Conservation (phyloP, 805 yeast genomes). For the Starmerella geochares region DNA sequence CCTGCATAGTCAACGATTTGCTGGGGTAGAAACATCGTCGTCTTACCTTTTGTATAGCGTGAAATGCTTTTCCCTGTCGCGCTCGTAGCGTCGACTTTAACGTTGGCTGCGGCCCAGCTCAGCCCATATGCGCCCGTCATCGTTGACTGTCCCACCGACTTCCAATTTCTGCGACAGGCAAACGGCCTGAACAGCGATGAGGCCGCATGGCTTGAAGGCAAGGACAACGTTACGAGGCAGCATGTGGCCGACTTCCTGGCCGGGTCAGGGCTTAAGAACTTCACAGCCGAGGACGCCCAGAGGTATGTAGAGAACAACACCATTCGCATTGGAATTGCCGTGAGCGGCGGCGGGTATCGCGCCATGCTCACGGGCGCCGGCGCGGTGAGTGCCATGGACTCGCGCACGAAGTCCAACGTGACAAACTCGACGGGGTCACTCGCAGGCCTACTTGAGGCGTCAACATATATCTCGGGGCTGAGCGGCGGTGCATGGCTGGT, state of each 20-base stretch:
- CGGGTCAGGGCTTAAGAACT: neutral
- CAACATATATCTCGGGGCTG: slow-evolving; percentile 64
- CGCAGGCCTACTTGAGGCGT: slow-evolving; percentile 63
- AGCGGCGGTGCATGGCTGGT: slow-evolving; percentile 83
- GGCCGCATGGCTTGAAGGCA: slow-evolving; percentile 1
- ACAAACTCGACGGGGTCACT: slow-evolving; percentile 39
- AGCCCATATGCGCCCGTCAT: slow-evolving; percentile 1
- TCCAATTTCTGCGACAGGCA: neutral
- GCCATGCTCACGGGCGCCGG: slow-evolving; percentile 87
- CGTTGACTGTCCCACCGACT: neutral
- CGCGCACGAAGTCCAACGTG: slow-evolving; percentile 46
- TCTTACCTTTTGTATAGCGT: too few relatives aligned
- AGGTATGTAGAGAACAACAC: neutral
- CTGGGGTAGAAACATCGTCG: too few relatives aligned
- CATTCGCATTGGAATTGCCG: slow-evolving; percentile 42
- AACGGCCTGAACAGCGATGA: neutral
- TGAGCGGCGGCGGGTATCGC: slow-evolving; percentile 83
- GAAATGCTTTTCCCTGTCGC: neutral
- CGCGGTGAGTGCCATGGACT: slow-evolving; percentile 65
- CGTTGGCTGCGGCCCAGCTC: slow-evolving; percentile 7
- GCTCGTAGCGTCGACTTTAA: neutral
- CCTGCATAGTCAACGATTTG: too few relatives aligned
- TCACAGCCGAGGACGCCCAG: neutral
- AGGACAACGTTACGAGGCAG: neutral
- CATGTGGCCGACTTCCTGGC: neutral